A percentile compares a stretch with the other conserved stretches of the same genome.
phyloP scores from a whole-genome alignment of 306 rosid species.

The Prosopis cineraria region DNA sequence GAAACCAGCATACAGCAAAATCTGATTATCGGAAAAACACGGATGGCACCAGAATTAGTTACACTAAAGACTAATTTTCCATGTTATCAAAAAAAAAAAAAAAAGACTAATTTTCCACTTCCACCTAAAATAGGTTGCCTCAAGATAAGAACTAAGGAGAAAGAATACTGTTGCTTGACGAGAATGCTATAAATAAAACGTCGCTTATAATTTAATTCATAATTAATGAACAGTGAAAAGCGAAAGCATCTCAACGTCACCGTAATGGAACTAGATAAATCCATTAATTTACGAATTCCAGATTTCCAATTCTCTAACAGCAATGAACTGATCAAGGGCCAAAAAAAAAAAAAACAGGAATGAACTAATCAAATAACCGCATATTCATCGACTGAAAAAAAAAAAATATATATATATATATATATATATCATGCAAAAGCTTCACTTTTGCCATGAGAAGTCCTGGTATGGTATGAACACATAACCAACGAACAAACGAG shows the following conservation, averaged over 20 bases:
- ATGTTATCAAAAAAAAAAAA: too few relatives aligned
- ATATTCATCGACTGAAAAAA: not conserved
- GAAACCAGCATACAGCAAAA: constrained; percentile 12
- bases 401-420: too few relatives aligned
- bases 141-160: not conserved
- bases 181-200: too few relatives aligned
- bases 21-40: not conserved
- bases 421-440: not conserved
- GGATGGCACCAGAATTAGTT: not conserved
- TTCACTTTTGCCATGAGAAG: not conserved
- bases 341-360: too few relatives aligned
- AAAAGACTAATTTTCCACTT: not conserved
- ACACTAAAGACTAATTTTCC: too few relatives aligned
- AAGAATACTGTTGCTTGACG: too few relatives aligned
- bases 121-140: not conserved
- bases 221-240: not conserved
- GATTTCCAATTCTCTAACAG: not conserved
- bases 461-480: not conserved
- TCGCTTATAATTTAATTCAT: too few relatives aligned
- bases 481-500: not conserved
- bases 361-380: not conserved
- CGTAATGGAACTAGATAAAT: constrained; percentile 1
- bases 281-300: not conserved
- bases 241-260: not conserved
- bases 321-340: not conserved